Base-by-base conservation (phyloP, 1,284 basidiomycete species). In the Abortiporus biennis region DNA sequence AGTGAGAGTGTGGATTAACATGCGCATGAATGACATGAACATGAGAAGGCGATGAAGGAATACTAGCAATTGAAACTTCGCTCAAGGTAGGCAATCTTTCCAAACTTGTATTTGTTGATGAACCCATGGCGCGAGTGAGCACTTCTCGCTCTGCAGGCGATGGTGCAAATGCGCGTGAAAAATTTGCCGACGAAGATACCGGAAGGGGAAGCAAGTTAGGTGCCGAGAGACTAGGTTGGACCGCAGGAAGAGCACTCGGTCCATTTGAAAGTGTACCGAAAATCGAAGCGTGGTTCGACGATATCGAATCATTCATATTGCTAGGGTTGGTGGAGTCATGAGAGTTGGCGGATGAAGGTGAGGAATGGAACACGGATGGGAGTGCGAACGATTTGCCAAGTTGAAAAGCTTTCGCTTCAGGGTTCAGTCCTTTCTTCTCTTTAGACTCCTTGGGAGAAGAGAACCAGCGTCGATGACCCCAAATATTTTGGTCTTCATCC, bases 381-480 rank as follows among this genome's bases (percentile, higher is more conserved):
- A 53, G 38, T n/a, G 50, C 47, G 47, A 48, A 46, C 16, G 52
- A 44, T 49, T 54, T 56, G 42, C 54, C 58, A 45, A 84, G 67
- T 53, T 68, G 81, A 67, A 92, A 92, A 36, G 78, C 87, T 56
- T 90, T 89, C 39, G 88, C 88, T 57, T 85, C 85, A 1, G 88
- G 88, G 59, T 92, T 92, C 48, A 91, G 72, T 3, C 82, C 78
- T 54, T 76, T 83, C 55, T 70, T 76, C 47, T 74, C 71, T 29
- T 56, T 35, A 16, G 11, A 12, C 8, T 35, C 33, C 12, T 35
- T 15, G 5, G 41, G 29, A 23, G 61, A 51, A 22, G 72, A 68
- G 56, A 78, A 75, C 77, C 77, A 78, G 36, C 75, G 72, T 34
- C 68, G 64, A 32, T 66, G 60, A 13, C 40, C 25, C 24, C 53